Evolutionary conservation across 1,139 yeast species (phyloP).

Genomic region (Suhomyces taliae): DNA sequence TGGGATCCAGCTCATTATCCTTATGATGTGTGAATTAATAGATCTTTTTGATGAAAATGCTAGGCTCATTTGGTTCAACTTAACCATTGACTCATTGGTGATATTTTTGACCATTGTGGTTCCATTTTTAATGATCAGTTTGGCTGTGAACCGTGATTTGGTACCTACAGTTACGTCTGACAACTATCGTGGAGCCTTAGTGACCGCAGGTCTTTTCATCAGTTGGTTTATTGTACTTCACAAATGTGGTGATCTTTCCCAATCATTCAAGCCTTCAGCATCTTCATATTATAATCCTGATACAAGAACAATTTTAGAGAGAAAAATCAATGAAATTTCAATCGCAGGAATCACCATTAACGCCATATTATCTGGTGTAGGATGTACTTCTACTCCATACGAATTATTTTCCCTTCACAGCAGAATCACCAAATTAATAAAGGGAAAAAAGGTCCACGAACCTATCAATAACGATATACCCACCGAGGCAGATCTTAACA

Average conservation of each 20-base stretch:
- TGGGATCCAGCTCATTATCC: constrained; percentile 33
- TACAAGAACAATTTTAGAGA: constrained; percentile 33
- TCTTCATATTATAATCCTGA: constrained; percentile 13
- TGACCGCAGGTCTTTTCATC: constrained; percentile 17
- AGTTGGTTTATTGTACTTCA: constrained; percentile 38
- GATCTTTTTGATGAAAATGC: constrained; percentile 22
- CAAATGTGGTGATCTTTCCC: constrained; percentile 39
- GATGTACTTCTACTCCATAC: constrained; percentile 68
- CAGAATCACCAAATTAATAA: constrained; percentile 5
- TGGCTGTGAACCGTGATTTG: constrained; percentile 30
- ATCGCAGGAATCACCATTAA: constrained; percentile 71
- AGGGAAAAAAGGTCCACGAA: background rate
- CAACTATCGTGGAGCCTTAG: constrained; percentile 8
- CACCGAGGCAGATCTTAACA: constrained; percentile 26
- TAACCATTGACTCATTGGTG: constrained; percentile 35
- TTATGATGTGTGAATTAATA: constrained; percentile 42
- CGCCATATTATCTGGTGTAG: constrained; percentile 72
- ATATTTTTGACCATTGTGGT: constrained; percentile 31
- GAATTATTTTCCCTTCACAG: constrained; percentile 17
- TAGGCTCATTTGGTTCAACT: constrained; percentile 28
- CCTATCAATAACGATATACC: background rate
- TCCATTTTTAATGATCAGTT: constrained; percentile 35
- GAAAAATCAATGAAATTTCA: constrained; percentile 59
- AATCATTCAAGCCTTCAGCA: constrained; percentile 23
- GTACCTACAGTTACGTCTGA: constrained; percentile 18